A percentile compares a stretch with the other conserved stretches of the same genome.
phyloP scores from a whole-genome alignment of 1,139 yeast genomes.

The Suhomyces ambrosiae region DNA sequence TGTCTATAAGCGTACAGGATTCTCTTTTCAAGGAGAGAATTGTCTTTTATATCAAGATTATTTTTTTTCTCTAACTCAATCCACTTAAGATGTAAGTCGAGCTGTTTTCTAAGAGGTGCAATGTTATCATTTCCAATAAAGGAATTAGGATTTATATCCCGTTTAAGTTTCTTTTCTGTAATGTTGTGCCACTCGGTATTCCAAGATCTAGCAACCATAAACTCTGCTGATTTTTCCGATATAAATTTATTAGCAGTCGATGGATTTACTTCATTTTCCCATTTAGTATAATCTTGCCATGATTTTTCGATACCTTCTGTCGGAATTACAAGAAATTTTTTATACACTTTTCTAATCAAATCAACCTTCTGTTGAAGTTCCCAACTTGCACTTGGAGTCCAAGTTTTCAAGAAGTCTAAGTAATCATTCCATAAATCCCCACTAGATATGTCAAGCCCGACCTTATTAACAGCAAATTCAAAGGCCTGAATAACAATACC shows the following conservation, averaged over 20 bases:
- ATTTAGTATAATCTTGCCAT: conserved; percentile 80
- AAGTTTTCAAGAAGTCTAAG: conserved; percentile 71
- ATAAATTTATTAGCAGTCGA: conserved; percentile 84
- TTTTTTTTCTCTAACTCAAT: conserved; percentile 76
- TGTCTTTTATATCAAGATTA: conserved; percentile 60
- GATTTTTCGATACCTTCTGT: conserved; percentile 70
- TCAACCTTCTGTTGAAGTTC: conserved; percentile 86
- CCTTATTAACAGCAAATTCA: conserved; percentile 76
- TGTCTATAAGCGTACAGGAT: conserved; percentile 75
- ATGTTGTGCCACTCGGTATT: conserved; percentile 68
- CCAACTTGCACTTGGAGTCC: conserved; percentile 82
- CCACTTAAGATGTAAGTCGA: conserved; percentile 72
- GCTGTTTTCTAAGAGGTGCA: conserved; percentile 40
- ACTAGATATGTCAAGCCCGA: conserved; percentile 76
- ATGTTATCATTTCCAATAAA: conserved; percentile 23
- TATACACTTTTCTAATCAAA: conserved; percentile 72
- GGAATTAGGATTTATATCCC: conserved; percentile 42
- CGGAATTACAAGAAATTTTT: conserved; percentile 71
- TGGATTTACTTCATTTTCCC: conserved; percentile 78
- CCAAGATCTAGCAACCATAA: conserved; percentile 86
- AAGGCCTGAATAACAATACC: conserved; percentile 77
- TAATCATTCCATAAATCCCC: conserved; percentile 83
- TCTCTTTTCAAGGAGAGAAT: conserved; percentile 53
- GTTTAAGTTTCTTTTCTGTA: conserved; percentile 42
- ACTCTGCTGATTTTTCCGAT: conserved; percentile 80